Evolutionary conservation across 2,329 filamentous ascomycete species (phyloP).

Genomic region (Leptographium flavum): DNA sequence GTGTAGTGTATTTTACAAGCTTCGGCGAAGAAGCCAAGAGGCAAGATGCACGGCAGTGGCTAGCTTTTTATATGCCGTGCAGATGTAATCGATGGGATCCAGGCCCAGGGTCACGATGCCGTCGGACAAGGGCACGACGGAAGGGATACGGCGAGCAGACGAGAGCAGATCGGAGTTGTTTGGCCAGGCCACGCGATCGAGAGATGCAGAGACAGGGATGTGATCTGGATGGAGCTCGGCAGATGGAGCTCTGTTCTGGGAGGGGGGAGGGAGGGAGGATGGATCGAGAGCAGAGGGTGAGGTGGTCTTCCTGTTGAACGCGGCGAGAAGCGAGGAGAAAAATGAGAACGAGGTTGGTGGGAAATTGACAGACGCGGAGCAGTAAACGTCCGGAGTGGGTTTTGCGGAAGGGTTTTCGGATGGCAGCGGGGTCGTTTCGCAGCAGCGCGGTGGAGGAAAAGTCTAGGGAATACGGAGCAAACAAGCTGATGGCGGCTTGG

Average conservation of each 20-base stretch:
- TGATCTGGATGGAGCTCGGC: neutral
- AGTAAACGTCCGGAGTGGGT: constrained; percentile 1
- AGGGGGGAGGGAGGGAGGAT: neutral
- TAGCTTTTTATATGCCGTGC: neutral
- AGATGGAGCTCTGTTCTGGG: neutral
- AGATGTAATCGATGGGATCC: neutral
- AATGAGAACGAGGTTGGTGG: neutral
- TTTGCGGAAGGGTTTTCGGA: too few species aligned
- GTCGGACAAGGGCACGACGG: neutral
- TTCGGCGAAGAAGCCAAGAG: neutral
- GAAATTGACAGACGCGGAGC: neutral
- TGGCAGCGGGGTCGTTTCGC: constrained; percentile 1
- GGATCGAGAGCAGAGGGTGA: too few species aligned
- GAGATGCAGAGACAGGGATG: neutral
- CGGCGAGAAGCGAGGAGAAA: neutral
- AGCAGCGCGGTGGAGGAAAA: neutral
- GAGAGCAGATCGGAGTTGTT: neutral
- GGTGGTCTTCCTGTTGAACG: neutral
- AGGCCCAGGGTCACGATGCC: neutral
- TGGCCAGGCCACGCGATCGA: neutral
- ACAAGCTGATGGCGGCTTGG: too few species aligned
- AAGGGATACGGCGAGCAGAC: neutral
- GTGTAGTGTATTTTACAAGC: neutral
- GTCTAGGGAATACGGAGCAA: neutral
- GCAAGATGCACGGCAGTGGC: neutral